Evolutionary conservation across 2,329 filamentous ascomycete species (phyloP).

Genomic region (Arthrobotrys sphaeroides): DNA sequence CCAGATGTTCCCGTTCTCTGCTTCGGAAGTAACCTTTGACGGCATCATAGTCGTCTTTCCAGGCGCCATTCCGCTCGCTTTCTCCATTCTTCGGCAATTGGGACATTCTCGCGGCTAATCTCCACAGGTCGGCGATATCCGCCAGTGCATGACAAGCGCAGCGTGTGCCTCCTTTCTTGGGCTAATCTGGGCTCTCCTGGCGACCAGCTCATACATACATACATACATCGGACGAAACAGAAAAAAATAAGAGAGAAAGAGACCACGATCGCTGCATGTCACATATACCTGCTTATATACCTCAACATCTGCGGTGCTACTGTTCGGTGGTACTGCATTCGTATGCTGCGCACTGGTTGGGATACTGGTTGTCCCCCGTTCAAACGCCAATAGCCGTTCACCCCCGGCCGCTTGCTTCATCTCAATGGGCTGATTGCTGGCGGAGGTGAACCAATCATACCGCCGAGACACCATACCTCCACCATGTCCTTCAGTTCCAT

Average conservation of each 20-base stretch:
- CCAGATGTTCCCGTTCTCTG: neutral
- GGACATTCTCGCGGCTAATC: slow-evolving; percentile 40
- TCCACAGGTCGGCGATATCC: slow-evolving; percentile 41
- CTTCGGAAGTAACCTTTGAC: neutral
- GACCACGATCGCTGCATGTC: slow-evolving; percentile 27
- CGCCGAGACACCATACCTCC: slow-evolving; percentile 37
- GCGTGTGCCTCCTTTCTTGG: slow-evolving; percentile 51
- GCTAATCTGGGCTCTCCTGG: slow-evolving; percentile 30
- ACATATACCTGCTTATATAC: slow-evolving; percentile 2
- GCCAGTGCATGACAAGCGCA: slow-evolving; percentile 51
- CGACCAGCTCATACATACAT: slow-evolving; percentile 46
- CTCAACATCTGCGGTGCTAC: slow-evolving; percentile 5
- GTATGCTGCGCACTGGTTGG: slow-evolving; percentile 29
- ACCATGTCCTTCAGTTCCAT: slow-evolving; percentile 53
- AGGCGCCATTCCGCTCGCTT: neutral
- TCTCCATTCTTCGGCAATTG: slow-evolving; percentile 4
- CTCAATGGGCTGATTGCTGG: slow-evolving; percentile 52
- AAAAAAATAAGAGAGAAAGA: slow-evolving; percentile 53
- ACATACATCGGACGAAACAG: no score
- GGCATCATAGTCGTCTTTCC: neutral
- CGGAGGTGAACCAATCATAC: slow-evolving; percentile 47
- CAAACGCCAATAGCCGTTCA: slow-evolving; percentile 24
- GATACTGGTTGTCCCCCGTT: slow-evolving; percentile 45
- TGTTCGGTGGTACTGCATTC: slow-evolving; percentile 8
- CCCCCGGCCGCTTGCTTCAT: slow-evolving; percentile 31